Percentiles rank a stretch among this genome's conserved stretches.
These are phyloP conservation scores for Boletus coccyginus DNA, from an alignment of 768 basidiomycete species.

Conservation along the genomic window DNA sequence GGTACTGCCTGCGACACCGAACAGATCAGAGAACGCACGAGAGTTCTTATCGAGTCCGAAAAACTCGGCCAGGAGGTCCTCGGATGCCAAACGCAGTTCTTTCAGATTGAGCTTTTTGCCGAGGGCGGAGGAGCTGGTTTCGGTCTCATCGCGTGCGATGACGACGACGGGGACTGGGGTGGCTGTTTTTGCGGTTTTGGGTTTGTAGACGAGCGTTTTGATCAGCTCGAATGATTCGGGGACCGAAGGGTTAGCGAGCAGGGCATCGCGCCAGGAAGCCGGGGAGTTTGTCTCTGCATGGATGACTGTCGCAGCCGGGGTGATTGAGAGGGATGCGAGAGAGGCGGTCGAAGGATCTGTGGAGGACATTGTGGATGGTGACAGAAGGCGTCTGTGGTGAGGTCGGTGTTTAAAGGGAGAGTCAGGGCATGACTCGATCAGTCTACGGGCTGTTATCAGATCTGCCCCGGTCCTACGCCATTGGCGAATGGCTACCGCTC, in stretches of 20 bases:
- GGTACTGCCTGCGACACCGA: not conserved
- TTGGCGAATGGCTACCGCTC: slow-evolving; percentile 9
- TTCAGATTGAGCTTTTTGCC: slow-evolving; percentile 82
- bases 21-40: slow-evolving; percentile 47
- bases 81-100: slow-evolving; percentile 81
- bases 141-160: slow-evolving; percentile 81
- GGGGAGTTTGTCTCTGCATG: slow-evolving; percentile 70
- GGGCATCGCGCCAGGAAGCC: slow-evolving; percentile 70
- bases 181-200: slow-evolving; percentile 90
- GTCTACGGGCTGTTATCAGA: slow-evolving; percentile 21
- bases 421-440: slow-evolving; percentile 26
- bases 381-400: not conserved
- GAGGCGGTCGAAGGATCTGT: slow-evolving; percentile 36
- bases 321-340: slow-evolving; percentile 54
- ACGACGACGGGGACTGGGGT: slow-evolving; percentile 83
- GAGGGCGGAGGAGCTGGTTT: slow-evolving; percentile 73
- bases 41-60: slow-evolving; percentile 84
- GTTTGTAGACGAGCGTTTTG: slow-evolving; percentile 93
- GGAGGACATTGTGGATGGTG: slow-evolving; percentile 34
- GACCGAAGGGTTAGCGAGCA: slow-evolving; percentile 49
- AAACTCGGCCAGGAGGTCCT: slow-evolving; percentile 84
- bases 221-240: slow-evolving; percentile 68
- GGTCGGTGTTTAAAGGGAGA: slow-evolving; percentile 15
- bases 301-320: slow-evolving; percentile 46
- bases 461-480: slow-evolving; percentile 8